A percentile compares a stretch with the other conserved stretches of the same genome.
Evolutionary conservation across 441 rosid genomes (phyloP).

Genomic region (Francoa sonchifolia): DNA sequence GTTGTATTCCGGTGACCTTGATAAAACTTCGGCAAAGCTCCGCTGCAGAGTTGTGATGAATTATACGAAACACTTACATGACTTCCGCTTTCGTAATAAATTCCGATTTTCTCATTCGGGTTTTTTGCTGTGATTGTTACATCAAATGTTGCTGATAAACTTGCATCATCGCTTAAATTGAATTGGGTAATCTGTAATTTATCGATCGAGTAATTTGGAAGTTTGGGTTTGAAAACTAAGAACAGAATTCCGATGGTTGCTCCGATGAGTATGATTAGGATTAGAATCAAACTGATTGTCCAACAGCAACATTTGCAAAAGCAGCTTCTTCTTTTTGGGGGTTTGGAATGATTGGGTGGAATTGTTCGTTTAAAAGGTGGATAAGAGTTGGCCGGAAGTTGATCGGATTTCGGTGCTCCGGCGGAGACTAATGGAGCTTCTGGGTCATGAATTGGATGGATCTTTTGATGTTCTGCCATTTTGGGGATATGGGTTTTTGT

Average conservation of each 20-base stretch:
- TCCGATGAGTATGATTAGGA: conserved; percentile 37
- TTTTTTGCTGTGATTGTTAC: conserved; percentile 56
- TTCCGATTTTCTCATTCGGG: conserved; percentile 70
- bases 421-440: conserved; percentile 43
- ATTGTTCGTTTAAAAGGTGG: conserved; percentile 29
- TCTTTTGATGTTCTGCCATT: conserved; percentile 54
- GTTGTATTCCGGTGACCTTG: conserved; percentile 86
- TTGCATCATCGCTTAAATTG: conserved; percentile 24
- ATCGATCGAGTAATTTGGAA: conserved; percentile 66
- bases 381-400: conserved; percentile 7
- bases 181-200: conserved; percentile 40
- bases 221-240: conserved; percentile 70
- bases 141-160: conserved; percentile 42
- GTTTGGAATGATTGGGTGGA: conserved; percentile 29
- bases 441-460: conserved; percentile 41
- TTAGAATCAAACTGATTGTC: conserved; percentile 37
- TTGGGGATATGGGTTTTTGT: not conserved
- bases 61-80: conserved; percentile 39
- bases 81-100: conserved; percentile 75
- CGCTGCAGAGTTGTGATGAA: conserved; percentile 41
- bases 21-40: conserved; percentile 77
- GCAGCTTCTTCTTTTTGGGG: conserved; percentile 41
- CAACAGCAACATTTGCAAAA: conserved; percentile 59
- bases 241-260: conserved; percentile 38
- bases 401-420: conserved; percentile 36